phyloP scores from a whole-genome alignment of 345 rosid species.

The Laguncularia racemosa region DNA sequence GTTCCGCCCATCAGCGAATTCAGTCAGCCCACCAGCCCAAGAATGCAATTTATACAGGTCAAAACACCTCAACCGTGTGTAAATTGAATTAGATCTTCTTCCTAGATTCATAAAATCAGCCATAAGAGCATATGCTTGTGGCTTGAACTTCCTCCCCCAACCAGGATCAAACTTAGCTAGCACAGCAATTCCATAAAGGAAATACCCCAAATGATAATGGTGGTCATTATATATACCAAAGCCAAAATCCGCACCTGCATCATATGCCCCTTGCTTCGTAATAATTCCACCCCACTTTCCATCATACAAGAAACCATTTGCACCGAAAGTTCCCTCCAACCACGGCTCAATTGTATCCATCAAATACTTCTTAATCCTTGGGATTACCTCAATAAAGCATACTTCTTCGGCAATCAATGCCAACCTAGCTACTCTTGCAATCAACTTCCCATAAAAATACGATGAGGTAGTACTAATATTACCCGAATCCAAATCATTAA shows the following conservation, averaged over 20 bases:
- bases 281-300: slow-evolving; percentile 84
- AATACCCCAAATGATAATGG: slow-evolving; percentile 87
- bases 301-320: slow-evolving; percentile 76
- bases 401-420: slow-evolving; percentile 92
- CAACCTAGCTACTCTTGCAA: slow-evolving; percentile 85
- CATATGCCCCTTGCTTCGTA: slow-evolving; percentile 54
- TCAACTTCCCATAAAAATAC: slow-evolving; percentile 69
- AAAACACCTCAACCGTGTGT: slow-evolving; percentile 76
- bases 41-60: slow-evolving; percentile 90
- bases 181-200: slow-evolving; percentile 80
- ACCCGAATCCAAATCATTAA: slow-evolving; percentile 41
- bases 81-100: slow-evolving; percentile 38
- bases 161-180: slow-evolving; percentile 71
- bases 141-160: slow-evolving; percentile 81
- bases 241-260: slow-evolving; percentile 78
- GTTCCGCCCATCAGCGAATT: slow-evolving; percentile 78
- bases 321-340: slow-evolving; percentile 67
- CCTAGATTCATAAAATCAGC: slow-evolving; percentile 78
- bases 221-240: slow-evolving; percentile 76
- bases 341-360: slow-evolving; percentile 81
- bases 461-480: slow-evolving; percentile 48
- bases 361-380: slow-evolving; percentile 47
- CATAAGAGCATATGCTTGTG: slow-evolving; percentile 74
- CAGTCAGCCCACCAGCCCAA: slow-evolving; percentile 94
- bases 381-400: slow-evolving; percentile 50